Conservation (phyloP, 1,284 basidiomycete species). For the Acaromyces ingoldii region DNA sequence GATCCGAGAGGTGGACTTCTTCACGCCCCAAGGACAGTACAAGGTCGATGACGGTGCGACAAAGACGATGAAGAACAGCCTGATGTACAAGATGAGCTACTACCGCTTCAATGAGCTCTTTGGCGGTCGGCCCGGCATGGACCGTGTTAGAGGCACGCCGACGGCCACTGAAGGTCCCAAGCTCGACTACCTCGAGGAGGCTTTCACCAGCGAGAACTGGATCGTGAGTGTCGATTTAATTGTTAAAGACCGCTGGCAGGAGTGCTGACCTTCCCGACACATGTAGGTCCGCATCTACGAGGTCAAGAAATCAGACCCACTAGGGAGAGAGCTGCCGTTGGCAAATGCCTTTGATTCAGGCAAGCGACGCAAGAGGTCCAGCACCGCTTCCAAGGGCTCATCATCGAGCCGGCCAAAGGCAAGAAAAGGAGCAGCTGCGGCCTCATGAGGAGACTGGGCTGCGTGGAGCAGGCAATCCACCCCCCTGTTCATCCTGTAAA, state of each 20-base stretch:
- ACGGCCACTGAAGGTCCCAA: slow-evolving; percentile 31
- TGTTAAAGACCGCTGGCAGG: neutral
- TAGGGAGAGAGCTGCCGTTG: slow-evolving; percentile 66
- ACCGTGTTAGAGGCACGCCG: slow-evolving; percentile 33
- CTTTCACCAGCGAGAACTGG: slow-evolving; percentile 50
- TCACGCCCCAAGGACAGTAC: slow-evolving; percentile 90
- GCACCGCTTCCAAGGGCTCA: no score
- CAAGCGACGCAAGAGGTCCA: slow-evolving; percentile 54
- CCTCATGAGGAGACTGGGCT: no score
- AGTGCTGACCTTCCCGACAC: neutral
- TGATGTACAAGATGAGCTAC: slow-evolving; percentile 63
- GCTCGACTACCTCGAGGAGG: slow-evolving; percentile 47
- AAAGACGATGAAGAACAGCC: slow-evolving; percentile 84
- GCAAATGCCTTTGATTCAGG: slow-evolving; percentile 80
- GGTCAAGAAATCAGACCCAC: slow-evolving; percentile 87
- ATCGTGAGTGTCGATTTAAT: slow-evolving; percentile 24
- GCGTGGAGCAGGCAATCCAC: no score
- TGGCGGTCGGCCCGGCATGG: slow-evolving; percentile 52
- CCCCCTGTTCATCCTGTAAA: no score
- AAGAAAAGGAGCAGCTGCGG: no score
- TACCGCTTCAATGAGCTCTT: slow-evolving; percentile 49
- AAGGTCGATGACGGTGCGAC: slow-evolving; percentile 82
- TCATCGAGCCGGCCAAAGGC: no score
- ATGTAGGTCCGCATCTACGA: slow-evolving; percentile 80
- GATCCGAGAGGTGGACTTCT: slow-evolving; percentile 89